Evolutionary conservation across 495 filamentous ascomycete species (phyloP).

Genomic region (Lasiosphaeriaceae sp.): DNA sequence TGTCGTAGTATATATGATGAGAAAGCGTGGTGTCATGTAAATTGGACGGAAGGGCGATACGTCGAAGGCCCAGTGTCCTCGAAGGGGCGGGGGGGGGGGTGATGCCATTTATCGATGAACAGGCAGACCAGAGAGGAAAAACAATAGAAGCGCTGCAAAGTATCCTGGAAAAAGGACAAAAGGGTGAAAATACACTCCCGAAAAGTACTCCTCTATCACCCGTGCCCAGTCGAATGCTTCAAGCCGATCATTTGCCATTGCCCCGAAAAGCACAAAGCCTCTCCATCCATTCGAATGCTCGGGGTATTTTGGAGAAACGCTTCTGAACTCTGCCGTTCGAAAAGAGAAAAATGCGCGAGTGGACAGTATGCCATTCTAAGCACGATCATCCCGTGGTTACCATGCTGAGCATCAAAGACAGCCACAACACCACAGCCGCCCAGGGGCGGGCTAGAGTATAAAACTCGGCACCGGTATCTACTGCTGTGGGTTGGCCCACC

Average conservation of each 20-base stretch:
- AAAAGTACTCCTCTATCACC: slow-evolving; percentile 30
- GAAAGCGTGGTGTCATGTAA: too few relatives aligned
- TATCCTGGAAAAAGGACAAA: background rate
- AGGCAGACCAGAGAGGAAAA: background rate
- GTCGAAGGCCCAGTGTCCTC: too few relatives aligned
- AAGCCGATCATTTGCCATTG: slow-evolving; percentile 10
- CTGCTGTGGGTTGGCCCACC: slow-evolving; percentile 48
- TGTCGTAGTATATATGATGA: too few relatives aligned
- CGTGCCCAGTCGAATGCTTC: slow-evolving; percentile 14
- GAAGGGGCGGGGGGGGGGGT: too few relatives aligned
- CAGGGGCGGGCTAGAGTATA: background rate
- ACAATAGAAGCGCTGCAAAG: background rate
- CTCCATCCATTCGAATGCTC: slow-evolving; percentile 20
- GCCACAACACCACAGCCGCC: background rate
- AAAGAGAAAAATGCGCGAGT: slow-evolving; percentile 10
- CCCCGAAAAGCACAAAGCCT: slow-evolving; percentile 20
- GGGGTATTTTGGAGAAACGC: slow-evolving; percentile 20
- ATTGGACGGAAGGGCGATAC: too few relatives aligned
- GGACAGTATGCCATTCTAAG: background rate
- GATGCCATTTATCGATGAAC: too few relatives aligned
- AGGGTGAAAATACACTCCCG: background rate
- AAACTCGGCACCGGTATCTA: slow-evolving; percentile 11
- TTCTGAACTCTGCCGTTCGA: slow-evolving; percentile 13
- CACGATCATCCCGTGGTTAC: background rate
- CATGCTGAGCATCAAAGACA: background rate